These are phyloP conservation scores for Umbilicus rupestris DNA, from an alignment of 164 flowering plant species.

Conservation along the genomic window DNA sequence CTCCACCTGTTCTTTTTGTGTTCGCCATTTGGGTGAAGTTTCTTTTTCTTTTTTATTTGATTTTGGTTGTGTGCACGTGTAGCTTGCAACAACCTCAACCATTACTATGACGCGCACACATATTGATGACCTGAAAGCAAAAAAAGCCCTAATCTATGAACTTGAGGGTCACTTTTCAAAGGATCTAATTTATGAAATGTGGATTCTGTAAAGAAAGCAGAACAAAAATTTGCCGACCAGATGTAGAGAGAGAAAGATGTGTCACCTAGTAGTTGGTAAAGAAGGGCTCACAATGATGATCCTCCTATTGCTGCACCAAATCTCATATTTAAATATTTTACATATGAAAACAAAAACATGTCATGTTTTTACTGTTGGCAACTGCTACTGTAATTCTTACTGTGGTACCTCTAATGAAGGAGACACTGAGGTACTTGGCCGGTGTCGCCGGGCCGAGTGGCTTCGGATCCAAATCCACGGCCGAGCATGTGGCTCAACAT, in stretches of 20 bases:
- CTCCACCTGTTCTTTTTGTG: constrained; percentile 22
- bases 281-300: background rate
- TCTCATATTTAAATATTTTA: background rate
- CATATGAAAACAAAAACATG: too few relatives aligned
- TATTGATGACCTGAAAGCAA: background rate
- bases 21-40: background rate
- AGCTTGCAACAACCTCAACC: too few relatives aligned
- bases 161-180: too few relatives aligned
- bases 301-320: background rate
- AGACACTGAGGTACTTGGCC: constrained; percentile 63
- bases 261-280: constrained; percentile 1
- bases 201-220: too few relatives aligned
- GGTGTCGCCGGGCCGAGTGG: constrained; percentile 93
- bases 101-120: too few relatives aligned
- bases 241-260: background rate
- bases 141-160: too few relatives aligned
- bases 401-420: constrained; percentile 81
- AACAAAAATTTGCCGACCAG: background rate
- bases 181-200: too few relatives aligned
- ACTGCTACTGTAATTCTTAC: background rate
- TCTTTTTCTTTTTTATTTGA: too few relatives aligned
- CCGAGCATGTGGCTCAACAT: constrained; percentile 63
- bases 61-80: too few relatives aligned
- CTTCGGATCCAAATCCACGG: constrained; percentile 87
- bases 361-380: background rate